Conservation (phyloP, 2,329 filamentous ascomycete species). For the Colletotrichum spinosum region DNA sequence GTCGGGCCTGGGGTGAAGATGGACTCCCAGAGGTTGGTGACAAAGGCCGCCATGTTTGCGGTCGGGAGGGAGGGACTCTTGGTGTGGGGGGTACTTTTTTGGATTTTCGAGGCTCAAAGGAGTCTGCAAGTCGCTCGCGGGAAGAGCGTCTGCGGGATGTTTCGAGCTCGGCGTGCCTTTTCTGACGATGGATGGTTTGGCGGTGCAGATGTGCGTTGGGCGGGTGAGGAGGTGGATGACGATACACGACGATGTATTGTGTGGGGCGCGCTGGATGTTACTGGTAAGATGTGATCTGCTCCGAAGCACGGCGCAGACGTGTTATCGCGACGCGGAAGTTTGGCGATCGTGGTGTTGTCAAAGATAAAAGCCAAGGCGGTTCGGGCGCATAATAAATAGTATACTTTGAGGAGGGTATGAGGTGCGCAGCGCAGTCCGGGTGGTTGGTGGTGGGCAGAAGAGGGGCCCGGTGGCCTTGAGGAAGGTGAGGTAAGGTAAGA, state of each 20-base stretch:
- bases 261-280: neutral
- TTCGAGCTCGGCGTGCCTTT: no score
- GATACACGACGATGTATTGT: neutral
- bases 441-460: constrained; percentile 26
- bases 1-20: constrained; percentile 95
- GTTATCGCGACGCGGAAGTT: neutral
- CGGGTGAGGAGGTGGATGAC: neutral
- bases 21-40: constrained; percentile 87
- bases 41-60: constrained; percentile 66
- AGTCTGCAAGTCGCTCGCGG: no score
- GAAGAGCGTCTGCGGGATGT: no score
- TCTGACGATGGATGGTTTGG: no score
- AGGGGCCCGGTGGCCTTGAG: constrained; percentile 23
- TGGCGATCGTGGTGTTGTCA: constrained; percentile 3
- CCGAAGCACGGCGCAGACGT: no score
- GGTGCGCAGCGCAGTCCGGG: constrained; percentile 2
- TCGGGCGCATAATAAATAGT: constrained; percentile 35
- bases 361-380: constrained; percentile 17
- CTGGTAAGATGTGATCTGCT: neutral
- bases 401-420: constrained; percentile 6
- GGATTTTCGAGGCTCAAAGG: neutral
- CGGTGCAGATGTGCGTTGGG: no score
- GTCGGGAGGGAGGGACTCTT: no score
- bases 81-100: neutral
- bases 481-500: constrained; percentile 11